phyloP scores from a whole-genome alignment of 176 grass and related monocot species.

The Triticum timopheevii region DNA sequence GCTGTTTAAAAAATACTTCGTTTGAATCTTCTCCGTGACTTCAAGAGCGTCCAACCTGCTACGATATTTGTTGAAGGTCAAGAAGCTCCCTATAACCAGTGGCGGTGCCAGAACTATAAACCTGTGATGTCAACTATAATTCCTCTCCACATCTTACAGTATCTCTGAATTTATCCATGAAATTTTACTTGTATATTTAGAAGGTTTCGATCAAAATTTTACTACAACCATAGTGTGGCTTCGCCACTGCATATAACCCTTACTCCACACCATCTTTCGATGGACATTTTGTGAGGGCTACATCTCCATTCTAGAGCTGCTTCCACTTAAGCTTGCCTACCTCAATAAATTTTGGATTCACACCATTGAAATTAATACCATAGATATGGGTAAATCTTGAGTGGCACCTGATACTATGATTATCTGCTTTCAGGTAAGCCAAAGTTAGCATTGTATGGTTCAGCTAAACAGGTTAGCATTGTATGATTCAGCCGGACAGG shows the following conservation, averaged over 20 bases:
- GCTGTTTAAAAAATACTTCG: background rate
- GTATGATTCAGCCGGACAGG: no score
- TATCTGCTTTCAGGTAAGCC: slow-evolving; percentile 34
- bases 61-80: slow-evolving; percentile 65
- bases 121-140: no score
- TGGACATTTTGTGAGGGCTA: slow-evolving; percentile 65
- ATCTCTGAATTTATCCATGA: no score
- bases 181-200: no score
- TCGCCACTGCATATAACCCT: slow-evolving; percentile 53
- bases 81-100: slow-evolving; percentile 75
- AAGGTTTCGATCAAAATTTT: no score
- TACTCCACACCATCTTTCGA: slow-evolving; percentile 98
- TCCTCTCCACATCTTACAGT: no score
- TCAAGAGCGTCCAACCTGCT: slow-evolving; percentile 57
- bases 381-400: slow-evolving; percentile 74
- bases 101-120: no score
- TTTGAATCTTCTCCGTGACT: slow-evolving; percentile 85
- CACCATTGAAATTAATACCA: slow-evolving; percentile 89
- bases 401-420: slow-evolving; percentile 89
- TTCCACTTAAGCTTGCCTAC: slow-evolving; percentile 67
- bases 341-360: slow-evolving; percentile 92
- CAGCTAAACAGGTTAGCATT: background rate
- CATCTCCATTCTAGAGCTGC: slow-evolving; percentile 64
- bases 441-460: background rate
- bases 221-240: no score